Base-by-base conservation (phyloP, 495 filamentous ascomycete genomes). In the Lophium mytilinum region DNA sequence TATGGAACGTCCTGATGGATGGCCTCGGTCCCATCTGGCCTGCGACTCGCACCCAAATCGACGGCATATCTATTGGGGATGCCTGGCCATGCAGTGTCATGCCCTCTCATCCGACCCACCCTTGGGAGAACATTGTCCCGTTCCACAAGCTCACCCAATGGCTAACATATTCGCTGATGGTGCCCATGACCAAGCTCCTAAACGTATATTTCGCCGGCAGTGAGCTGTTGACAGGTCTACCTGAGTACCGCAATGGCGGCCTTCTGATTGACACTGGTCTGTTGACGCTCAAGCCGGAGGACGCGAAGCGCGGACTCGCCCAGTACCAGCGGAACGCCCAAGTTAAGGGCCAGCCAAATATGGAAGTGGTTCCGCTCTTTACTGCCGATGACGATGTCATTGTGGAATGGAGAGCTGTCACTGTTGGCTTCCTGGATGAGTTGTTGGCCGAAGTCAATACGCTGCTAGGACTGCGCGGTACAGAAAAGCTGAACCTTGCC, bases 81-180 rank as follows among this genome's bases (percentile, higher is more conserved):
- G 93, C 94, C 30, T 98, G 93, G 93, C 86, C 83, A 0, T 96
- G 90, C 69, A 85, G 84, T 36, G 80, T 83, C 46, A 84, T 97
- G 78, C 90, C 91, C 19, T 83, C 81, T 3, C 83, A 87, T 15
- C 86, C 86, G 17, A 80, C 84, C 10, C 79, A 84, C 34, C 78
- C 84, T 0, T 97, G 93, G 94, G 92, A 98, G 67, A 86, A 80
- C 63, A 96, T 98, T 61, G 84, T 95, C 7, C 92, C 94, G 0
- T 94, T 95, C 79, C 89, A 94, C 74, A 94, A 94, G 65, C 80
- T 92, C 30, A 91, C 89, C 0, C 89, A 94, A 62, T 94, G 89
- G 89, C 83, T 92, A 52, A 83, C 85, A 6, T 95, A 94, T 71
- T 94, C 89, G 17, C 73, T 95, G 30, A 89, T 90, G 80, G 87